phyloP scores from a whole-genome alignment of 768 basidiomycete species.

The Tephrocybe rancida region DNA sequence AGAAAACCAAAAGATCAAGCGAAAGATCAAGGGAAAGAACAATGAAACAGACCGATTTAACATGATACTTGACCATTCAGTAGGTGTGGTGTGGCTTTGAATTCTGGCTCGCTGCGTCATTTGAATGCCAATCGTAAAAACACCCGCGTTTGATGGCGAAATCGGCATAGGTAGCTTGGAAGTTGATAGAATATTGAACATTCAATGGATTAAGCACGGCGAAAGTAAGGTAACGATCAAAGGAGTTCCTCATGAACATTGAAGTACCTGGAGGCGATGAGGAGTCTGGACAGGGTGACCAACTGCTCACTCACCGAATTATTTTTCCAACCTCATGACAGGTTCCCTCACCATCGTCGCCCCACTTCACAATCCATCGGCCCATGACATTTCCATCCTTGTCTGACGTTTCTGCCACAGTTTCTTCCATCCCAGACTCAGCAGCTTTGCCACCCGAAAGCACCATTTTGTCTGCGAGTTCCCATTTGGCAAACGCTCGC shows the following conservation, averaged over 20 bases:
- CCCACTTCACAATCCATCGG: conserved; percentile 81
- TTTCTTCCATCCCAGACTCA: conserved; percentile 62
- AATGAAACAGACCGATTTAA: too few relatives aligned
- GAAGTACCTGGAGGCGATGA: conserved; percentile 33
- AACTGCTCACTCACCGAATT: conserved; percentile 47
- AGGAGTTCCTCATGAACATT: conserved; percentile 52
- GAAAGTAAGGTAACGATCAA: neutral
- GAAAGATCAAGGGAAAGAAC: too few relatives aligned
- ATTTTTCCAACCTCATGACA: conserved; percentile 69
- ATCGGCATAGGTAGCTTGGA: too few relatives aligned
- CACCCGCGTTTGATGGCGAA: too few relatives aligned
- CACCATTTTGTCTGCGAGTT: conserved; percentile 59
- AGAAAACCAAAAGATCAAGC: too few relatives aligned
- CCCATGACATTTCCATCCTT: conserved; percentile 62
- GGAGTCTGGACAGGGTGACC: neutral
- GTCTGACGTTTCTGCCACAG: conserved; percentile 76
- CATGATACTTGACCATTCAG: too few relatives aligned
- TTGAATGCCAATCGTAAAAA: too few relatives aligned
- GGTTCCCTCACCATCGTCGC: conserved; percentile 59
- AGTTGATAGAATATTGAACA: too few relatives aligned
- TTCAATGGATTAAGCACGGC: too few relatives aligned
- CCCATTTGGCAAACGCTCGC: conserved; percentile 82
- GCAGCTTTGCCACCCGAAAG: conserved; percentile 42
- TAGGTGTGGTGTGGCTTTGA: too few relatives aligned
- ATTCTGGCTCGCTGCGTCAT: too few relatives aligned